Evolutionary conservation across 75 land plant species (phyloP).

Genomic region (Larix kaempferi): DNA sequence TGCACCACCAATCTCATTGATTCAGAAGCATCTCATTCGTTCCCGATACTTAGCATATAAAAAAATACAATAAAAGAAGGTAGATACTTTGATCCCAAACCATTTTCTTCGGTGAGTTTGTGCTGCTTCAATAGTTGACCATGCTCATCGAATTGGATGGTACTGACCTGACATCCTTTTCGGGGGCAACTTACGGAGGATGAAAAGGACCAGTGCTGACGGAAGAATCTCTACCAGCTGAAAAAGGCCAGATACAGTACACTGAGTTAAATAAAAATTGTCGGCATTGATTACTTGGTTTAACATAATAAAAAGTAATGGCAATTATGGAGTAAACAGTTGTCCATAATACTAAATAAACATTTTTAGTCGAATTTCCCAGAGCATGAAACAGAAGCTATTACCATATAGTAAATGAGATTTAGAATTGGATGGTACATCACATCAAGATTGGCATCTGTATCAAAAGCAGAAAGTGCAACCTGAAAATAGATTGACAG

Average conservation of each 20-base stretch:
- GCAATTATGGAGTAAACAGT: not conserved
- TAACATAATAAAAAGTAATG: not conserved
- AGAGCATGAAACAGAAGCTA: not conserved
- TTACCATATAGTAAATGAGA: slow-evolving; percentile 78
- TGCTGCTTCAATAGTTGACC: no score
- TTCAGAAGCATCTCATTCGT: no score
- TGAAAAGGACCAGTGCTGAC: slow-evolving; percentile 87
- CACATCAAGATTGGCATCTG: slow-evolving; percentile 69
- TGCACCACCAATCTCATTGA: no score
- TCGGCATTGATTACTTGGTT: not conserved
- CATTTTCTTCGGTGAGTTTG: no score
- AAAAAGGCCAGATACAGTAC: not conserved
- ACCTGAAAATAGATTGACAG: slow-evolving; percentile 35
- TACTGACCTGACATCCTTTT: slow-evolving; percentile 82
- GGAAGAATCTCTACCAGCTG: slow-evolving; percentile 95
- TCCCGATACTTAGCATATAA: no score
- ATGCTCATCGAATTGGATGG: slow-evolving; percentile 64
- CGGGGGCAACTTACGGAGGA: slow-evolving; percentile 91
- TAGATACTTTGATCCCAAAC: no score
- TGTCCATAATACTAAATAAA: not conserved
- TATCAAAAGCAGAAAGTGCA: slow-evolving; percentile 66
- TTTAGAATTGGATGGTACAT: slow-evolving; percentile 81
- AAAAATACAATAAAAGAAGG: no score
- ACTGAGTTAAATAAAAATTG: not conserved
- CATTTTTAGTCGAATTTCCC: not conserved